A percentile compares a stretch with the other conserved stretches of the same genome.
Conservation (phyloP, 345 rosid genomes). For the Psidium friedrichsthalianum region DNA sequence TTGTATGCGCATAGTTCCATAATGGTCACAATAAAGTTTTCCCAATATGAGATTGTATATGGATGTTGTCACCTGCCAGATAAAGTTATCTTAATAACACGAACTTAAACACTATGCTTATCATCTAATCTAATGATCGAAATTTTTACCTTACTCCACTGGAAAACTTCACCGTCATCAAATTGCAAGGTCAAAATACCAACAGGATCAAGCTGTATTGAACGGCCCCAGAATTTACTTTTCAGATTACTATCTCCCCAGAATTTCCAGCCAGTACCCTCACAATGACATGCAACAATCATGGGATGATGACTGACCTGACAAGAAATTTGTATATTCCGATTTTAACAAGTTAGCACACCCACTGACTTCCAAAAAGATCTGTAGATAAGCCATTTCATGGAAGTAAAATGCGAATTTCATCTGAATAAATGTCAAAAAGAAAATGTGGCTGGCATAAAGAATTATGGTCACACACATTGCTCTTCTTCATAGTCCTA, state of each 20-base stretch:
- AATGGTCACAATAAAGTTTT: conserved; percentile 92
- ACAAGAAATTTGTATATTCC: not conserved
- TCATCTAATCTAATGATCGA: not conserved
- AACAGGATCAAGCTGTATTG: conserved; percentile 95
- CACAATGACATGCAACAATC: conserved; percentile 96
- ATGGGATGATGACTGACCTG: conserved; percentile 99
- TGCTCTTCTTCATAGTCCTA: not conserved
- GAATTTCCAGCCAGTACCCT: conserved; percentile 98
- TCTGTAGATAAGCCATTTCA: not conserved
- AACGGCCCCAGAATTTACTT: conserved; percentile 99
- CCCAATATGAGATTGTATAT: conserved; percentile 98
- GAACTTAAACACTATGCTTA: not conserved
- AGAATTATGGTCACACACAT: not conserved
- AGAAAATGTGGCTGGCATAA: not conserved
- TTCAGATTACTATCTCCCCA: conserved; percentile 97
- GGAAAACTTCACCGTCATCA: conserved; percentile 88
- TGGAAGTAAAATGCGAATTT: not conserved
- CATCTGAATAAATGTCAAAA: not conserved
- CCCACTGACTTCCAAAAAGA: not conserved
- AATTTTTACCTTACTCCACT: conserved; percentile 76
- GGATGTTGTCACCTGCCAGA: conserved; percentile 80
- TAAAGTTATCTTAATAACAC: not conserved
- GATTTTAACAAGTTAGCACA: not conserved
- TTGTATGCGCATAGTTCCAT: conserved; percentile 86
- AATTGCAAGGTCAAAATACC: conserved; percentile 87